Conservation (phyloP, 2,329 filamentous ascomycete species). For the Cercospora citrullina region DNA sequence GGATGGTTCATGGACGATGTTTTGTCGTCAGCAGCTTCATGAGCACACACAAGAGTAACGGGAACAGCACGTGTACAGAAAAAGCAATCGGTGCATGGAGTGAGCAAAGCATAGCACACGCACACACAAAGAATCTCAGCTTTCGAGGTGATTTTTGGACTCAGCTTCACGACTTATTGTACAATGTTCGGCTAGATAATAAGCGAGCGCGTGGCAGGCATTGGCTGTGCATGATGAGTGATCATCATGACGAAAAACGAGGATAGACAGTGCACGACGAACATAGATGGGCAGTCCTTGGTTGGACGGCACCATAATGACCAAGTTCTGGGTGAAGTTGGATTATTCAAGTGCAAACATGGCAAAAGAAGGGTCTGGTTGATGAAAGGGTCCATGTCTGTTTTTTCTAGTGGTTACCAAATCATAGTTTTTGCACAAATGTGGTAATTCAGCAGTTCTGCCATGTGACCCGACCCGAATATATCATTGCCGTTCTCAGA, state of each 20-base stretch:
- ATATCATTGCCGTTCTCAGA: too few species aligned
- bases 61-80: background rate
- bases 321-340: background rate
- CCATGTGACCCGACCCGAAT: background rate
- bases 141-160: background rate
- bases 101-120: background rate
- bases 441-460: background rate
- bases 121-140: background rate
- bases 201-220: background rate
- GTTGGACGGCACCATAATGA: background rate
- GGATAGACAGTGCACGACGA: background rate
- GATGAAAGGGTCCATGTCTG: background rate
- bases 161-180: background rate
- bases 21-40: background rate
- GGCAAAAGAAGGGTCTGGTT: background rate
- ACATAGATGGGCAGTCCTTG: background rate
- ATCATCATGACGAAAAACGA: background rate
- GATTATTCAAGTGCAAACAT: background rate
- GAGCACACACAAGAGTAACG: background rate
- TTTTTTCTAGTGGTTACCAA: background rate
- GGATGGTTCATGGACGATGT: background rate
- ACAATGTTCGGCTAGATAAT: background rate
- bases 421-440: background rate
- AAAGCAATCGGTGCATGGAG: background rate
- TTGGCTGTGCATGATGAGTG: background rate